Base-by-base conservation (phyloP, 2,329 filamentous ascomycete species). In the Aspergillus sp. region DNA sequence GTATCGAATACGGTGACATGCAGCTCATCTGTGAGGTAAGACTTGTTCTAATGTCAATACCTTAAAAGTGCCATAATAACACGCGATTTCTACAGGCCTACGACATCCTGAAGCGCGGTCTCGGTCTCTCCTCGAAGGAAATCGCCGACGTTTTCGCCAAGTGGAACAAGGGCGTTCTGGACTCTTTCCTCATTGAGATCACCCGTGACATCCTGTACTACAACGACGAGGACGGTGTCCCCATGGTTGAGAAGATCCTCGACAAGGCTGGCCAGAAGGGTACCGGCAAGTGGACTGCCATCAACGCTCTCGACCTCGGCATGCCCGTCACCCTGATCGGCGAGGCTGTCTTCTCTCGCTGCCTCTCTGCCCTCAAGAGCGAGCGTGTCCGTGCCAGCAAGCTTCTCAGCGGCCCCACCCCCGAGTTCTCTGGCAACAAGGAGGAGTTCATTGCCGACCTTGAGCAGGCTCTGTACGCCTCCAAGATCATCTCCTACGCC, bases 1-100 rank as follows among this genome's bases (percentile, higher is more conserved):
- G 95, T 86, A 99, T 99, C 72, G 95, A 99, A 83, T 99, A 99
- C 78, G 95, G 95, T 87, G 95, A 99, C 83, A 99, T 99, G 95
- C 95, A 99, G 85, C 86, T 99, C 74, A 99, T 99, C 78, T 96
- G 89, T 81, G 95, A 99, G 88, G 93, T 96, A 81, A 70, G 86
- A 37, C 27, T 9, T 4, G 9, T 9, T 7, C 27, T 30, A 4
- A 8, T 9, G 27, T 30, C 27, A 30, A 30, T 30, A 30, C 11
- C 7, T 9, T 30, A 30, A 30, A 46, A 34, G 50, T 11, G 9
- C 24, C 33, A 6, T 49, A 20, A 12, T 58, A 50, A 60, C 30
- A 5, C 9, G 4, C 19, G 54, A 19, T 5, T 17, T 47, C 12
- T 37, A 53, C 68, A 97, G 93, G 95, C 95, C 71, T 99, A 99